Conservation (phyloP, 169 alveolate species). For the Toxoplasma gondii region DNA sequence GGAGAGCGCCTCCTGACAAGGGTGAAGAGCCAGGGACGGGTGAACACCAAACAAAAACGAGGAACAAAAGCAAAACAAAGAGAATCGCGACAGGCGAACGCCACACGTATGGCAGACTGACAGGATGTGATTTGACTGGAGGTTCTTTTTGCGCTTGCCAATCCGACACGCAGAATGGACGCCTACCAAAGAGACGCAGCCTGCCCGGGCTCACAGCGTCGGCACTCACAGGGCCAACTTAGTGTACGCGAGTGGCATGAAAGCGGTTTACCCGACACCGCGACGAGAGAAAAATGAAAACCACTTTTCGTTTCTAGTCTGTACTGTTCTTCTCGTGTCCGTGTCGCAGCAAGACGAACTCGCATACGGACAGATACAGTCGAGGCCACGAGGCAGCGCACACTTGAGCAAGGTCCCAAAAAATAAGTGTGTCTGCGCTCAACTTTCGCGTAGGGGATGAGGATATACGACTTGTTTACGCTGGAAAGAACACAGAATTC, state of each 20-base stretch:
- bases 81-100: too few relatives aligned
- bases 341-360: background rate
- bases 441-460: too few relatives aligned
- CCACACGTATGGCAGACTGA: too few relatives aligned
- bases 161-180: background rate
- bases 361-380: background rate
- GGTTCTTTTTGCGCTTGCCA: background rate
- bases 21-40: background rate
- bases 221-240: background rate
- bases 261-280: background rate
- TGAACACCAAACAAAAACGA: background rate
- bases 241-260: background rate
- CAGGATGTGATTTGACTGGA: background rate
- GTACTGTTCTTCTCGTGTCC: too few relatives aligned
- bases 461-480: too few relatives aligned
- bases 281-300: background rate
- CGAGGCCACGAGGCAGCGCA: too few relatives aligned
- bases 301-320: background rate
- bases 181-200: background rate
- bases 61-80: background rate
- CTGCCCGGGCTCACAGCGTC: background rate
- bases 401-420: too few relatives aligned
- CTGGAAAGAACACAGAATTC: too few relatives aligned
- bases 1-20: background rate
- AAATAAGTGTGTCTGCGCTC: too few relatives aligned